Percentiles rank a stretch among this genome's conserved stretches.
Conservation (phyloP, 371 early-diverging fungal genomes). For the Rhizopus microsporus region DNA sequence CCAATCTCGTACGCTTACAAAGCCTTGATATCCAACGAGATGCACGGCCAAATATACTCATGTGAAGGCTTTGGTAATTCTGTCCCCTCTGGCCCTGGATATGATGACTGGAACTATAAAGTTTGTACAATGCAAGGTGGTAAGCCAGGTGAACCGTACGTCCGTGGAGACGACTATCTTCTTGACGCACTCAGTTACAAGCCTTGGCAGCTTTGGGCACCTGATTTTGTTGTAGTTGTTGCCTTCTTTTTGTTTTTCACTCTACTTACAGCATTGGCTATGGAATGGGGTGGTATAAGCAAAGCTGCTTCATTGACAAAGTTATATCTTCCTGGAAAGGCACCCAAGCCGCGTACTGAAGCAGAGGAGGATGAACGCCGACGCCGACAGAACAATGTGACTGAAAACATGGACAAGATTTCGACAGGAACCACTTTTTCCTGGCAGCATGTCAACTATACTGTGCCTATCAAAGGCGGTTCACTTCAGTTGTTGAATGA, state of each 20-base stretch:
- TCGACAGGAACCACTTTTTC: slow-evolving; percentile 52
- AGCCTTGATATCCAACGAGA: slow-evolving; percentile 74
- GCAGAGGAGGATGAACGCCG: slow-evolving; percentile 37
- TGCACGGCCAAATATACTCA: slow-evolving; percentile 58
- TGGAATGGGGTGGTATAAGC: slow-evolving; percentile 49
- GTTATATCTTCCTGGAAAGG: slow-evolving; percentile 48
- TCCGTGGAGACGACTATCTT: slow-evolving; percentile 65
- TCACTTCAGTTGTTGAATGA: slow-evolving; percentile 53
- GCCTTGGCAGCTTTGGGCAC: slow-evolving; percentile 33
- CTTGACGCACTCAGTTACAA: slow-evolving; percentile 53
- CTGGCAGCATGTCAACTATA: slow-evolving; percentile 58
- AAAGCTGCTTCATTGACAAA: slow-evolving; percentile 51
- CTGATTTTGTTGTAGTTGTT: slow-evolving; percentile 37
- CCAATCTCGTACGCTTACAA: slow-evolving; percentile 73
- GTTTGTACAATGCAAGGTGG: slow-evolving; percentile 66
- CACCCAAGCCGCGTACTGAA: slow-evolving; percentile 28
- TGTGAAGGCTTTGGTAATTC: slow-evolving; percentile 49
- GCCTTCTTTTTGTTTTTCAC: slow-evolving; percentile 51
- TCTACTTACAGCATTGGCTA: slow-evolving; percentile 38
- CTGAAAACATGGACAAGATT: slow-evolving; percentile 35
- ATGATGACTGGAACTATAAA: slow-evolving; percentile 55
- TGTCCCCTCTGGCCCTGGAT: slow-evolving; percentile 62
- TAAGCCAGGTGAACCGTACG: slow-evolving; percentile 49
- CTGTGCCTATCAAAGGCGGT: slow-evolving; percentile 57
- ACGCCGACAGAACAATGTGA: slow-evolving; percentile 23